Base-by-base conservation (phyloP, 495 filamentous ascomycete genomes). In the Penicillium nucicola region DNA sequence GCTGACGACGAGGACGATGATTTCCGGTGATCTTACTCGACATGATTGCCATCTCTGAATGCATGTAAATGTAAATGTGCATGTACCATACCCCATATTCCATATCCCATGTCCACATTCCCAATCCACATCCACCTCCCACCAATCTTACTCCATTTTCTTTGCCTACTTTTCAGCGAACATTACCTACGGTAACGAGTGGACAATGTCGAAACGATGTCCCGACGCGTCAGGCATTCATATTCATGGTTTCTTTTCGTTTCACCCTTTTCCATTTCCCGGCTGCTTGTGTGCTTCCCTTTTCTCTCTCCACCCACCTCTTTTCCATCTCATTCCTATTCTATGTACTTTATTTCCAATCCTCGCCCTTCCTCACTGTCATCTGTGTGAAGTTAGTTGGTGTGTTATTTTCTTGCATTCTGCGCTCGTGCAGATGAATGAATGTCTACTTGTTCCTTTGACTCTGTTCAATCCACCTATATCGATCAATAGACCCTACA, bases 141-240 rank as follows among this genome's bases (percentile, higher is more conserved):
- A n/a, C n/a, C n/a, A n/a, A n/a, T n/a, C n/a, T n/a, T n/a, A 33
- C 28, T 37, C 44, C 43, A 44, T 42, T 9, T 22, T 20, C 32
- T 46, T 56, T 46, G 11, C 48, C 30, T 55, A 53, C 54, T 65
- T 66, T 62, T 67, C 49, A 64, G 60, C 66, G 64, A 59, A 57
- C 62, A 61, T 65, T 61, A 70, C 68, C 62, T 65, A 67, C 66
- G 66, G 65, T 67, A 62, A 70, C 53, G 60, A 71, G 58, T 60
- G 62, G 61, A 70, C 66, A 64, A 73, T 67, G 70, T 66, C 52
- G 68, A 67, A 66, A 73, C 57, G 70, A 71, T 56, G 51, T 60
- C 64, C 68, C 69, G 58, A 62, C 60, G 56, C 53, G 56, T 60
- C 59, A 60, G 62, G 58, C 63, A 61, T 56, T 64, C 46, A 56